Percentiles rank a stretch among this genome's conserved stretches.
These are phyloP conservation scores for Penicillium sp. DNA, from an alignment of 2,329 filamentous ascomycete species.

Conservation along the genomic window DNA sequence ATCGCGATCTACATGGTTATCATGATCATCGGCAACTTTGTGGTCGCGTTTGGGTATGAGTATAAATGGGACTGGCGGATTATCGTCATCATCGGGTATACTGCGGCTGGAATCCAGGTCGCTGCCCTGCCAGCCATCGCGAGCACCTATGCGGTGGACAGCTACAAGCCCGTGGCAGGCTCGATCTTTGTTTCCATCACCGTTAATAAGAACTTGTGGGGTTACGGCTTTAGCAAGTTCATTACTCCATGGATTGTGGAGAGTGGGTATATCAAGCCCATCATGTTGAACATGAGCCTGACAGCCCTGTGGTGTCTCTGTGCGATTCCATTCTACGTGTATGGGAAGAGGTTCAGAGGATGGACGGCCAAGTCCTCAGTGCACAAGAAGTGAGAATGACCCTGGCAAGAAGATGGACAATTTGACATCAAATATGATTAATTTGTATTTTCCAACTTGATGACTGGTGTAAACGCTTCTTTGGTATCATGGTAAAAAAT, in stretches of 20 bases:
- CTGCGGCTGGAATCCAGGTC: constrained; percentile 59
- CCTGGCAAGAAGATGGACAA: neutral
- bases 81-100: constrained; percentile 61
- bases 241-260: constrained; percentile 56
- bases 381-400: constrained; percentile 51
- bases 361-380: constrained; percentile 59
- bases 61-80: constrained; percentile 55
- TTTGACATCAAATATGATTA: neutral
- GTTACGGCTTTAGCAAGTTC: constrained; percentile 61
- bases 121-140: constrained; percentile 61
- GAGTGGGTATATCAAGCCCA: constrained; percentile 56
- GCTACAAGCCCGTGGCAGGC: constrained; percentile 64
- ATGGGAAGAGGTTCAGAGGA: constrained; percentile 60
- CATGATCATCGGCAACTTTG: constrained; percentile 60
- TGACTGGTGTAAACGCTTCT: constrained; percentile 5
- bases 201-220: constrained; percentile 66
- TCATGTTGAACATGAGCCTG: constrained; percentile 62
- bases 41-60: constrained; percentile 57
- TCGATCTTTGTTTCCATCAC: constrained; percentile 62
- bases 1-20: constrained; percentile 60
- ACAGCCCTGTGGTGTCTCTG: constrained; percentile 56
- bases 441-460: neutral
- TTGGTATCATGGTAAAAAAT: constrained; percentile 23
- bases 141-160: constrained; percentile 62
- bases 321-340: constrained; percentile 59